phyloP scores from a whole-genome alignment of 129 eudicot genomes.

The Pittosporum tobira region DNA sequence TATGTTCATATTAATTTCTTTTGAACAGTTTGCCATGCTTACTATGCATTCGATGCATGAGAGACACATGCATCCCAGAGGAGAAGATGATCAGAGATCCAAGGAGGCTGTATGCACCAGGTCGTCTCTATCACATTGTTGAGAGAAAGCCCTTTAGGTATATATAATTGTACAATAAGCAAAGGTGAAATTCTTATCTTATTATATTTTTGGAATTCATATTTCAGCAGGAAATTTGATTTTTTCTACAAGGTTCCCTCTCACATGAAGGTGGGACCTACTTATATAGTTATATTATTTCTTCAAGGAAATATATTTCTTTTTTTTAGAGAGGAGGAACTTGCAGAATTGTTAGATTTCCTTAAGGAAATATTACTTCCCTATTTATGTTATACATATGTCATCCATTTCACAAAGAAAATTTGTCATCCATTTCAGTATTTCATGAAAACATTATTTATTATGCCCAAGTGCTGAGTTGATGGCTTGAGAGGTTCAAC shows the following conservation, averaged over 20 bases:
- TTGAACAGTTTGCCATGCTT: conserved; percentile 86
- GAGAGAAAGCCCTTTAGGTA: conserved; percentile 96
- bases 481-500: background rate
- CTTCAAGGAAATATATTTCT: too few species aligned
- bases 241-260: too few species aligned
- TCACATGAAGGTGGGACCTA: too few species aligned
- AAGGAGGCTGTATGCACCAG: conserved; percentile 96
- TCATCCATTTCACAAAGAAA: too few species aligned
- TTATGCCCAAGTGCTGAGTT: background rate
- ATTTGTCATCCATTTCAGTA: background rate
- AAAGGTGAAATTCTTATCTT: background rate
- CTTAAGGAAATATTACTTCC: too few species aligned
- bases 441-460: too few species aligned
- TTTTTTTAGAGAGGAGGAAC: too few species aligned
- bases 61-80: conserved; percentile 80
- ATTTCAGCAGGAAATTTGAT: too few species aligned
- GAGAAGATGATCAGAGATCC: conserved; percentile 87
- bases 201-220: too few species aligned
- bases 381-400: too few species aligned
- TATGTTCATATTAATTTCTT: conserved; percentile 1
- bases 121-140: conserved; percentile 96
- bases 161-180: background rate
- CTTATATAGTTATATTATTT: too few species aligned
- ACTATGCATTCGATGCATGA: conserved; percentile 83
- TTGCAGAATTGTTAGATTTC: too few species aligned